phyloP scores from a whole-genome alignment of 1,139 yeast genomes.

The Scheffersomyces lignicola region DNA sequence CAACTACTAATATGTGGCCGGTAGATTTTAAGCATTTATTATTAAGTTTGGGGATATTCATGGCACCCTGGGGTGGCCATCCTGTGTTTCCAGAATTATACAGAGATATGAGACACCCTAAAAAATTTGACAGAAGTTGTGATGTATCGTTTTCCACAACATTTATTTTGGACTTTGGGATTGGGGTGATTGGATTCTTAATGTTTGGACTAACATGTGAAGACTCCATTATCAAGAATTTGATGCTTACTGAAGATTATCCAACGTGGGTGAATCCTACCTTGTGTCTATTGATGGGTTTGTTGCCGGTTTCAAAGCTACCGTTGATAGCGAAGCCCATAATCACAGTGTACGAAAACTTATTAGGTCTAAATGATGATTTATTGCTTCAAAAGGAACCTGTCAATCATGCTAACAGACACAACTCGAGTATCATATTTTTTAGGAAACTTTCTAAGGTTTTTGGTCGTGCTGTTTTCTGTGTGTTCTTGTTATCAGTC shows the following conservation, averaged over 20 bases:
- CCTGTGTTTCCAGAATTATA: constrained; percentile 81
- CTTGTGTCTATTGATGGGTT: constrained; percentile 38
- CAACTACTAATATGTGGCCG: constrained; percentile 53
- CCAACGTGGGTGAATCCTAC: constrained; percentile 32
- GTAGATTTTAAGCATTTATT: constrained; percentile 47
- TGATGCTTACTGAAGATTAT: constrained; percentile 34
- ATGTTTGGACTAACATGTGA: constrained; percentile 41
- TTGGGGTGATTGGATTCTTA: constrained; percentile 38
- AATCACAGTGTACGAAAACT: constrained; percentile 39
- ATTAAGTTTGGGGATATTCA: constrained; percentile 68
- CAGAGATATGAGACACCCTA: constrained; percentile 80
- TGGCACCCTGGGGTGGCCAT: constrained; percentile 93
- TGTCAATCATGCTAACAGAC: background rate
- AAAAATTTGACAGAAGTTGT: constrained; percentile 29
- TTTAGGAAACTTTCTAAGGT: constrained; percentile 20
- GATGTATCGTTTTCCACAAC: constrained; percentile 36
- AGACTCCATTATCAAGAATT: constrained; percentile 41
- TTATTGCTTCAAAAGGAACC: background rate
- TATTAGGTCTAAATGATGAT: constrained; percentile 14
- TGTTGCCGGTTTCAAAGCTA: constrained; percentile 41
- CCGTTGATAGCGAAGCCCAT: constrained; percentile 43
- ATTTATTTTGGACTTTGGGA: constrained; percentile 29
- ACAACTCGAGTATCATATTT: background rate
- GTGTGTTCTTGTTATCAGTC: constrained; percentile 36
- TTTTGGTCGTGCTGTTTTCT: constrained; percentile 22